These are phyloP conservation scores for Talaromyces piceae DNA, from an alignment of 2,329 filamentous ascomycete genomes.

Conservation along the genomic window DNA sequence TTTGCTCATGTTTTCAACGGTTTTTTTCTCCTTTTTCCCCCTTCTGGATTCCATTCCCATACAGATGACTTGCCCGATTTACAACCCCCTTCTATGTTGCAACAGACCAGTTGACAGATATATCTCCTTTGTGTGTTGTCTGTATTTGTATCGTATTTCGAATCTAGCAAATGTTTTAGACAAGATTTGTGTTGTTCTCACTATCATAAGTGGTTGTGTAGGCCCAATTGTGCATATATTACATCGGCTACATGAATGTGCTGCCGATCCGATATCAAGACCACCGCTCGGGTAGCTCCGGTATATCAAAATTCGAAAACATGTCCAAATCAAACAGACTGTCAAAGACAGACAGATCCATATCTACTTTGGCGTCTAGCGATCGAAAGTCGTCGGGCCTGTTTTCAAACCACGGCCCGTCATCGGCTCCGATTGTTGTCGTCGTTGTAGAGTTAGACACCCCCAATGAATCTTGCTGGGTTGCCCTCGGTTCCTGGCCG, in stretches of 20 bases:
- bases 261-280: background rate
- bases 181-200: background rate
- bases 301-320: background rate
- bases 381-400: background rate
- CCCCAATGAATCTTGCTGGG: too few species aligned
- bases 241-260: background rate
- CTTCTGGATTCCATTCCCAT: background rate
- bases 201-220: too few species aligned
- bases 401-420: background rate
- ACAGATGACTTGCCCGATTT: background rate
- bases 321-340: conserved; percentile 2
- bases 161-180: conserved; percentile 6
- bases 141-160: conserved; percentile 5
- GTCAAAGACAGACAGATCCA: conserved; percentile 3
- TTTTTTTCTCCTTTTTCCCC: too few species aligned
- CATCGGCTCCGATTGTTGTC: background rate
- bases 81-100: background rate
- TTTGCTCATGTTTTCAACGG: background rate
- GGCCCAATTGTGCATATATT: background rate
- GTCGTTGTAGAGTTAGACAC: background rate
- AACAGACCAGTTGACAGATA: conserved; percentile 3
- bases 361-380: background rate
- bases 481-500: too few species aligned
- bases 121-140: conserved; percentile 5
- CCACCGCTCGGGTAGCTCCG: background rate